These are phyloP conservation scores for Rhynchospora tenuis DNA, from an alignment of 176 grass and related monocot species.

Conservation along the genomic window DNA sequence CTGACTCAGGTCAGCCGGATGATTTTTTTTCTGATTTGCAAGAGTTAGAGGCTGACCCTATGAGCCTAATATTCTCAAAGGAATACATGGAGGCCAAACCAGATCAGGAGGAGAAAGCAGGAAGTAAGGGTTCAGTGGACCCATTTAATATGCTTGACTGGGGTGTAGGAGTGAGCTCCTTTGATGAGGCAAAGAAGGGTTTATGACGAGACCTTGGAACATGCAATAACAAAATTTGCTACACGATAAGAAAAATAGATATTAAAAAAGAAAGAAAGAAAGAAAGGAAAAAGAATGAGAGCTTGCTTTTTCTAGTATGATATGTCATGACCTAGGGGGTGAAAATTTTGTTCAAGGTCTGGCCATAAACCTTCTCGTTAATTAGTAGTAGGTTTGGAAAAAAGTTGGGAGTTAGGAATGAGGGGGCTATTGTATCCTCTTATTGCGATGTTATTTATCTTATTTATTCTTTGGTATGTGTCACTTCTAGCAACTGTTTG, in stretches of 20 bases:
- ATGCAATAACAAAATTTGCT: slow-evolving; percentile 31
- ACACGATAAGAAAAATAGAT: slow-evolving; percentile 24
- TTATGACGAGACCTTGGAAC: slow-evolving; percentile 46
- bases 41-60: slow-evolving; percentile 75
- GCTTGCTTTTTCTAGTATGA: not conserved
- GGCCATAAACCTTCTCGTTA: slow-evolving; percentile 49
- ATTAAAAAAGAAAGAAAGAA: slow-evolving; percentile 26
- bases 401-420: slow-evolving; percentile 17
- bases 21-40: slow-evolving; percentile 87
- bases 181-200: slow-evolving; percentile 38
- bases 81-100: slow-evolving; percentile 61
- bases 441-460: not conserved
- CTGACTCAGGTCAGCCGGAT: slow-evolving; percentile 53
- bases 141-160: slow-evolving; percentile 65
- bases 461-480: slow-evolving; percentile 20
- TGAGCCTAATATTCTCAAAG: slow-evolving; percentile 86
- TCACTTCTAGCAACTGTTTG: not conserved
- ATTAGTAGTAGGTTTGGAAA: slow-evolving; percentile 31
- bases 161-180: slow-evolving; percentile 45
- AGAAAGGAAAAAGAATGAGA: slow-evolving; percentile 8
- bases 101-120: slow-evolving; percentile 36
- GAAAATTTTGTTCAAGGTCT: slow-evolving; percentile 33
- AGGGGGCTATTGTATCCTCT: slow-evolving; percentile 12
- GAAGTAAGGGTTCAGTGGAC: slow-evolving; percentile 30
- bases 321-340: slow-evolving; percentile 22